Conservation (phyloP, 2,329 filamentous ascomycete species). For the Apiospora arundinis region DNA sequence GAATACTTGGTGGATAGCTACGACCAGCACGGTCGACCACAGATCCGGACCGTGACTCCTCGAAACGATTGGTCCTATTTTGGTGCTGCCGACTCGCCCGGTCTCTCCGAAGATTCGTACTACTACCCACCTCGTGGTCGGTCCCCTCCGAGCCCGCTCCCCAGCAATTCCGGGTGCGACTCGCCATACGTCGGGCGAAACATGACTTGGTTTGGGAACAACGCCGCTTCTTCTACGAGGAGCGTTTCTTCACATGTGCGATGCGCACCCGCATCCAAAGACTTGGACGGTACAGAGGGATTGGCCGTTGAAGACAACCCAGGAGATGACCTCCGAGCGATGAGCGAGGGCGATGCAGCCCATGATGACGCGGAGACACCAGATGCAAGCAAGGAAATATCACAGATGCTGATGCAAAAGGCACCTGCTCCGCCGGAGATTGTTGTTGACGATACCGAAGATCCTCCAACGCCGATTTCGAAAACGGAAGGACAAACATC, state of each 20-base stretch:
- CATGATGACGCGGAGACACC: conserved; percentile 5
- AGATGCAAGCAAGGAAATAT: conserved; percentile 28
- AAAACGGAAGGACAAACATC: background rate
- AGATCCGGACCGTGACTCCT: conserved; percentile 48
- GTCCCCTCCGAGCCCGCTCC: conserved; percentile 59
- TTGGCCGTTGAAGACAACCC: conserved; percentile 21
- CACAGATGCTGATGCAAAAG: background rate
- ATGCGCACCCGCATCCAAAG: conserved; percentile 31
- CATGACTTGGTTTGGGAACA: conserved; percentile 32
- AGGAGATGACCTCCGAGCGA: conserved; percentile 1
- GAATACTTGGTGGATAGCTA: conserved; percentile 48
- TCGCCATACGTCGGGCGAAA: conserved; percentile 33
- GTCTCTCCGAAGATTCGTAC: conserved; percentile 48
- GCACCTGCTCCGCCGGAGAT: conserved; percentile 14
- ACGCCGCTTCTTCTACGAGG: conserved; percentile 27
- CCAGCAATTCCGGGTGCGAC: conserved; percentile 50
- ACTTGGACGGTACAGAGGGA: conserved; percentile 21
- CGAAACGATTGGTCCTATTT: conserved; percentile 51
- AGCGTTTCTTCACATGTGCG: conserved; percentile 30
- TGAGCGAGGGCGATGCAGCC: conserved; percentile 20
- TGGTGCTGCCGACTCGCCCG: conserved; percentile 41
- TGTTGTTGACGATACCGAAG: conserved; percentile 15
- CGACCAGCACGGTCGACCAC: conserved; percentile 41
- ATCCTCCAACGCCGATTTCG: background rate
- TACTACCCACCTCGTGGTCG: conserved; percentile 57